Evolutionary conservation across 441 rosid genomes (phyloP), one percentile per base, ranked within the genome.

Genomic region (Bruguiera hainesii): DNA sequence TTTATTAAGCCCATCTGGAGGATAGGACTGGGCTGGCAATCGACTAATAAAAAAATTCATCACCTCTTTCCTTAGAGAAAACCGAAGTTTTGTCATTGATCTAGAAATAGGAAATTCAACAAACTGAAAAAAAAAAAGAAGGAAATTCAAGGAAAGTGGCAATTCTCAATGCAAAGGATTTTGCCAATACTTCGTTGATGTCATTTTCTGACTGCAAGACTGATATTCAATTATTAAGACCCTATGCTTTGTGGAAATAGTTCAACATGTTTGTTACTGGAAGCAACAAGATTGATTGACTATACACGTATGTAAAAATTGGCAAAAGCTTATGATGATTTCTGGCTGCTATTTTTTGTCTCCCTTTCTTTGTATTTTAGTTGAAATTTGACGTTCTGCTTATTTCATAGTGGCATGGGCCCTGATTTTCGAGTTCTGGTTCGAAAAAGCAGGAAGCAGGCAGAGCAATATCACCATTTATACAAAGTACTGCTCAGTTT

Each of bases 401-500:
- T 57, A 31, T 70, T 66, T 68, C 69, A 2, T 49, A 96, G 99
- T 82, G 98, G 99, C 56, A 96, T 96, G 98, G 98, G 99, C 65
- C 99, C 98, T 67, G 99, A 92, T 83, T 96, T 89, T 69, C 83
- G 96, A 69, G 98, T 93, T 73, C 82, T 96, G 65, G 99, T 93
- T 73, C 88, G 96, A 70, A 96, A 96, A 82, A 96, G 99, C 72
- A 85, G 98, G 90, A 96, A 96, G 84, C 99, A 92, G 71, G 96
- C 98, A 4, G 98, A 90, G 73, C 98, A 96, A 68, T 96, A 96
- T 71, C 91, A 86, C 72, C 79, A 89, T n/a, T 76, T 96, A 71
- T 96, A 96, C 78, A 90, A 93, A 84, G 98, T 90, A 86, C 65
- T 7, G 9, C 11, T 23, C 58, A 23, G 9, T 15, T 55, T 23